Evolutionary conservation across 305 asterid genomes (phyloP), one percentile per base, ranked within the genome.

Genomic region (Stenogyne calaminthoides): DNA sequence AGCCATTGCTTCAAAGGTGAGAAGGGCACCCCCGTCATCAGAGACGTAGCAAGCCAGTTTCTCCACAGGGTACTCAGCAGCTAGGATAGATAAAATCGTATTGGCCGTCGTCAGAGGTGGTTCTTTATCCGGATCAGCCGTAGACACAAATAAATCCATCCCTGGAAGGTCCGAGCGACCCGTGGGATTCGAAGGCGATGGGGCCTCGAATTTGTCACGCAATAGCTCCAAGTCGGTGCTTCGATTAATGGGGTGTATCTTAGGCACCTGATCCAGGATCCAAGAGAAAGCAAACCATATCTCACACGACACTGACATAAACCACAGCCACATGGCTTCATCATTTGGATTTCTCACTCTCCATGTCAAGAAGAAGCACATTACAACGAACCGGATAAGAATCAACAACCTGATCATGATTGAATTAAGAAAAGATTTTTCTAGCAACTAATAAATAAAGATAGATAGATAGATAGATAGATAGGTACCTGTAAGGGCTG

Each of bases 91-190:
- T 7, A 86, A 72, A 7, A 86, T 86, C 7, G 90, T 86, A 72
- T 86, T 86, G 32, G 90, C 86, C 0, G 88, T 86, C 56, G 71
- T 75, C 0, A 86, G 86, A 4, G 90, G 90, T 12, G 90, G 88
- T 70, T 86, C 90, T 67, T 84, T 86, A 32, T 84, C 90, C 1
- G 90, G 90, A 76, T 86, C 90, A 40, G 90, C 88, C 0, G 90
- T 86, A 2, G 90, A 86, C 0, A 86, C 90, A 37, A 86, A 86
- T 1, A 86, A 10, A 47, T 86, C 90, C 55, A 82, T 61, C 3
- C 88, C 90, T 2, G 90, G 88, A 19, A 86, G 87, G 51, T 86
- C 90, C 0, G 90, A 86, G 19, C 85, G 79, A 4, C 90, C 90
- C 0, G 85, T 75, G 0, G 88, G 85, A 66, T 86, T 84, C 3